phyloP scores from a whole-genome alignment of 306 rosid genomes.

The Fagus sylvatica region DNA sequence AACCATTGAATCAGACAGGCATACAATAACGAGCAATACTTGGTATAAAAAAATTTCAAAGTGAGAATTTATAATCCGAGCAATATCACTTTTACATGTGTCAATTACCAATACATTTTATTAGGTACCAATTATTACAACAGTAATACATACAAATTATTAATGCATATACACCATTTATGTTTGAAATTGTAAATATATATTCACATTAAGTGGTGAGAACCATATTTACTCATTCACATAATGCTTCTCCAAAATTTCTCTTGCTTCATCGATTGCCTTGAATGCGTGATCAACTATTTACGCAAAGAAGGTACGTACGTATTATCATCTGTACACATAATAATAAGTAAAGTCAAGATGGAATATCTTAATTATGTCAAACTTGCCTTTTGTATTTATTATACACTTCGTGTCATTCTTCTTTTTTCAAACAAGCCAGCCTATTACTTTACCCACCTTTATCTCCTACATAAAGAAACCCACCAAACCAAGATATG shows the following conservation, averaged over 20 bases:
- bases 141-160: too few relatives aligned
- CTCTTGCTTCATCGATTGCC: neutral
- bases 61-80: too few relatives aligned
- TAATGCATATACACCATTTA: too few relatives aligned
- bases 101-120: too few relatives aligned
- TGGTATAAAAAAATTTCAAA: too few relatives aligned
- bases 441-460: slow-evolving; percentile 21
- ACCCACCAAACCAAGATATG: slow-evolving; percentile 14
- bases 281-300: neutral
- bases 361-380: slow-evolving; percentile 20
- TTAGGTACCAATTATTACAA: too few relatives aligned
- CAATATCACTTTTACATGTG: too few relatives aligned
- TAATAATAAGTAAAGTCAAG: slow-evolving; percentile 34
- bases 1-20: neutral
- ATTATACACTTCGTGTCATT: slow-evolving; percentile 32
- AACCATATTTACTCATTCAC: neutral
- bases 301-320: slow-evolving; percentile 22
- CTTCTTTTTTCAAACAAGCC: slow-evolving; percentile 30
- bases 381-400: slow-evolving; percentile 32
- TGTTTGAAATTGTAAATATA: too few relatives aligned
- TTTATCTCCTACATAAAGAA: slow-evolving; percentile 30
- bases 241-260: neutral
- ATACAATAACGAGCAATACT: neutral
- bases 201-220: too few relatives aligned
- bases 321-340: neutral